Conservation (phyloP, 441 rosid genomes). For the Codiaeum variegatum region DNA sequence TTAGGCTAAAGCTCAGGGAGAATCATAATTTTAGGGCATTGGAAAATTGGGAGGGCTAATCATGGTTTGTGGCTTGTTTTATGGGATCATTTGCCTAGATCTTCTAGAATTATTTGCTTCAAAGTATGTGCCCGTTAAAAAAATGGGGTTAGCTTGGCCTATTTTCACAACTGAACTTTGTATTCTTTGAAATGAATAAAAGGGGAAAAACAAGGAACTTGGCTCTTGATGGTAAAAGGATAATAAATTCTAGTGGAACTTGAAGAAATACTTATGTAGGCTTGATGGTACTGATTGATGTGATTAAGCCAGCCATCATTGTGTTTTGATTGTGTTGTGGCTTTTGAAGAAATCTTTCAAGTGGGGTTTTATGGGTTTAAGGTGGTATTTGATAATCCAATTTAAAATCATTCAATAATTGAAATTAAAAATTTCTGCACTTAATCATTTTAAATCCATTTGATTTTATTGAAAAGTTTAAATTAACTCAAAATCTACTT, state of each 20-base stretch:
- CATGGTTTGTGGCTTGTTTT: neutral
- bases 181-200: neutral
- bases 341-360: neutral
- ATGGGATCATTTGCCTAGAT: neutral
- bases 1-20: neutral
- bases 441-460: too few relatives aligned
- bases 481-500: too few relatives aligned
- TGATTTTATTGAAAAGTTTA: too few relatives aligned
- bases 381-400: too few relatives aligned
- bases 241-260: neutral
- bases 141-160: neutral
- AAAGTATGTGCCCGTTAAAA: neutral
- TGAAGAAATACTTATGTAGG: neutral
- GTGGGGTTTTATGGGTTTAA: neutral
- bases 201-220: neutral
- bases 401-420: too few relatives aligned
- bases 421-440: too few relatives aligned
- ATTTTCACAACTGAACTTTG: neutral
- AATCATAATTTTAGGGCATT: neutral
- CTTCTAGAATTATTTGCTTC: neutral
- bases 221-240: neutral
- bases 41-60: neutral
- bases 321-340: neutral
- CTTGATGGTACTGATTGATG: neutral
- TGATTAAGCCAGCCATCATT: neutral